Base-by-base conservation (phyloP, 352 stramenopile genomes). In the Pythium brassicae region DNA sequence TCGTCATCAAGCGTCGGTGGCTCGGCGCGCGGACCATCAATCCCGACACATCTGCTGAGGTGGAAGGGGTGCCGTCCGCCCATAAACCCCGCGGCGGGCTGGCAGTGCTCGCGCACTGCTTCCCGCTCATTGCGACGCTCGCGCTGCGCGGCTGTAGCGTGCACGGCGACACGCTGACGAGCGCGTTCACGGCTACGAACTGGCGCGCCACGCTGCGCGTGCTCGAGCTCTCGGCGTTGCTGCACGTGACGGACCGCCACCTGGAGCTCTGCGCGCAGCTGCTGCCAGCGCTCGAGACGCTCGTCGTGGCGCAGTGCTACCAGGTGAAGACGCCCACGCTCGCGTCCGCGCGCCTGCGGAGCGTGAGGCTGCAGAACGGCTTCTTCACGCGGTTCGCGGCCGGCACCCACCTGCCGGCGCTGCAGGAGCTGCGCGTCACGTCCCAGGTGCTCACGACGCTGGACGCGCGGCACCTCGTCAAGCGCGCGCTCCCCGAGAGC, bases 301-400 rank as follows among this genome's bases (percentile, higher is more conserved):
- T 92, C 35, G 57, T 54, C 12, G 64, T 89, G 58, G 48, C 59
- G 1, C 64, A 88, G 53, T 92, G 81, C 56, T 83, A 78, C 56
- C 68, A 86, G 44, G 56, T 92, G 55, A 72, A 77, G 53, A 62
- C 72, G 14, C 81, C 73, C 1, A 56, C 68, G 17, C 70, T 89
- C 26, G 15, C 61, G 9, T 66, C 64, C 4, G 55, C 67, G 5
- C 64, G 62, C 3, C 52, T 82, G 52, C 67, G 77, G 29, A 51
- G 35, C 11, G 23, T 92, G 14, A 43, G 69, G 10, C 59, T 92
- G 6, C 50, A 78, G 7, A 67, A 83, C 45, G 83, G 78, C 22
- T 62, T 75, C 11, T 26, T 87, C 12, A 69, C 55, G 2, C 55
- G 64, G 19, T 77, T 92, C 22, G 63, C 72, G 26, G 34, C 62